Evolutionary conservation across 306 rosid species (phyloP).

Genomic region (Gynostemma pentaphyllum): DNA sequence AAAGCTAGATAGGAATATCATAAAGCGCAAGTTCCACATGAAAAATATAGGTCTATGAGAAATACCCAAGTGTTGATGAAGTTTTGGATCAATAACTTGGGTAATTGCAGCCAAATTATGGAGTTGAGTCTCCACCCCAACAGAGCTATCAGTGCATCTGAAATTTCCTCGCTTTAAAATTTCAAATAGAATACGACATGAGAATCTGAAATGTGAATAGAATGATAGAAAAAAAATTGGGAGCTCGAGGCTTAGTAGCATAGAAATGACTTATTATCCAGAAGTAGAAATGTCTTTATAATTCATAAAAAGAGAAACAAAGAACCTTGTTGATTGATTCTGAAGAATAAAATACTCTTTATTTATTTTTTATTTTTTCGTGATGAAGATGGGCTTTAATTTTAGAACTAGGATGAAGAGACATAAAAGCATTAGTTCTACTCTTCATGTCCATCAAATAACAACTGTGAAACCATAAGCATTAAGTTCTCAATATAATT

Average conservation of each 20-base stretch:
- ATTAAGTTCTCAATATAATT: not conserved
- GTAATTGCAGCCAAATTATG: conserved; percentile 77
- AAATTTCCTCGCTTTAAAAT: conserved; percentile 81
- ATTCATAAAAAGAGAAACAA: not conserved
- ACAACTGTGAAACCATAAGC: not conserved
- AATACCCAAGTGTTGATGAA: conserved; percentile 92
- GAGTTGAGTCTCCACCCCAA: conserved; percentile 85
- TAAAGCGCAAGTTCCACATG: conserved; percentile 2
- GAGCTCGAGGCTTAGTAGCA: not conserved
- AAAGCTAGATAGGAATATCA: conserved; percentile 8
- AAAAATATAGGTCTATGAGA: conserved; percentile 10
- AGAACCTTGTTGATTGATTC: not conserved
- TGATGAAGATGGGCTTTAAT: too few species aligned
- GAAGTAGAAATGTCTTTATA: not conserved
- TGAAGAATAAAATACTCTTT: too few species aligned
- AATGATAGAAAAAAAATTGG: not conserved
- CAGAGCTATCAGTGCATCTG: conserved; percentile 75
- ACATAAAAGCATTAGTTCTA: not conserved
- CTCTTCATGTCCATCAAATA: not conserved
- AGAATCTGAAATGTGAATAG: conserved; percentile 26
- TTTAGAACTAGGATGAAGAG: not conserved
- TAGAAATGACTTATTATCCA: not conserved
- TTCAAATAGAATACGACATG: conserved; percentile 22
- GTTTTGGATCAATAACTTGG: conserved; percentile 94
- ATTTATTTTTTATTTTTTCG: too few species aligned